Evolutionary conservation across 169 alveolate species (phyloP).

Genomic region (Cyclospora cayetanensis): DNA sequence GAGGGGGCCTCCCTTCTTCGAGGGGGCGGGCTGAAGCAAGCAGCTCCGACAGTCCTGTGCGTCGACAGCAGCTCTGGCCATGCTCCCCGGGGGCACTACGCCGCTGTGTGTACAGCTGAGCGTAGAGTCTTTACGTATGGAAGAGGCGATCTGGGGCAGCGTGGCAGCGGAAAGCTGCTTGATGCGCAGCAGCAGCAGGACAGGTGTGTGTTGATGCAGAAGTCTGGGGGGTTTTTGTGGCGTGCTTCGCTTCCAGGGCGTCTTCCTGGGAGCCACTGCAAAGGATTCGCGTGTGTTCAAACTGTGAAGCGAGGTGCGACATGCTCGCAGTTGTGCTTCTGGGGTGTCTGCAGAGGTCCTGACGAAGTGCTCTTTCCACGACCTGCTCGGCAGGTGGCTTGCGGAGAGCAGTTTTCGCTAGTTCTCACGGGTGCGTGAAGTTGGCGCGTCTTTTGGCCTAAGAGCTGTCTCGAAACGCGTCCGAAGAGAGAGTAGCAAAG

Average conservation of each 20-base stretch:
- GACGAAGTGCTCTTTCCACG: conserved; percentile 11
- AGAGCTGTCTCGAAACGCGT: not conserved
- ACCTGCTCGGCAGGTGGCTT: conserved; percentile 9
- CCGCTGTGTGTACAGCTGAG: not conserved
- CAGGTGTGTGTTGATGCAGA: too few species aligned
- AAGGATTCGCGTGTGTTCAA: too few species aligned
- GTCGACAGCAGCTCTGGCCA: too few species aligned
- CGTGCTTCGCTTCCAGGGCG: too few species aligned
- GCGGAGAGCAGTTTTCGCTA: conserved; percentile 50
- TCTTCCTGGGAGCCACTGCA: too few species aligned
- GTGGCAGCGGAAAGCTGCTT: conserved; percentile 14
- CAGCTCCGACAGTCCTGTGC: too few species aligned
- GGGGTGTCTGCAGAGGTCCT: not conserved
- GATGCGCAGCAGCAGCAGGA: not conserved
- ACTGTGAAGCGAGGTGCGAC: too few species aligned
- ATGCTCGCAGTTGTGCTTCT: not conserved
- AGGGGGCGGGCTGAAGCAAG: too few species aligned
- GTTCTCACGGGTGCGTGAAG: conserved; percentile 13
- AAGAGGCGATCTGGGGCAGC: conserved; percentile 21
- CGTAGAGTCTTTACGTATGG: conserved; percentile 59
- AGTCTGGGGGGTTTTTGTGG: too few species aligned
- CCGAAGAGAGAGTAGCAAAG: not conserved
- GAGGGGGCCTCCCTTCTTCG: too few species aligned
- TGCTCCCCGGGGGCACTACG: too few species aligned
- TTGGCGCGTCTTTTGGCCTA: not conserved